Conservation (phyloP, 352 stramenopile genomes). For the Globisporangium acanthophoron region DNA sequence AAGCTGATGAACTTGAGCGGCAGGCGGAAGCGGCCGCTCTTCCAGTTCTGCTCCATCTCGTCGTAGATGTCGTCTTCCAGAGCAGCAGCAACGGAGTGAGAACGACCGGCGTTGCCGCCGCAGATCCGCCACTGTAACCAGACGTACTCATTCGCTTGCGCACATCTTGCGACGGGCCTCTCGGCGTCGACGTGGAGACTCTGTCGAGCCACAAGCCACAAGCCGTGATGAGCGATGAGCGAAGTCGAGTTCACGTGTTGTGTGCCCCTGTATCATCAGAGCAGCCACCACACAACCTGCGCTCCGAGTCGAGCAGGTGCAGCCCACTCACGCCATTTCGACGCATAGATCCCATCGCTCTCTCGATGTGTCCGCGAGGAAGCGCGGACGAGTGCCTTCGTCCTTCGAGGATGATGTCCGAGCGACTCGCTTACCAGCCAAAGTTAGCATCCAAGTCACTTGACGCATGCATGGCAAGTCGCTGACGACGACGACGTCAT, state of each 20-base stretch:
- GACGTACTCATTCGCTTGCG: conserved; percentile 39
- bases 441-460: too few species aligned
- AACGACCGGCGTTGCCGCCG: not conserved
- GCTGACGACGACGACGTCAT: too few species aligned
- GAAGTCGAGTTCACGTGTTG: not conserved
- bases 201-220: conserved; percentile 2
- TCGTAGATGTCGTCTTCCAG: conserved; percentile 51
- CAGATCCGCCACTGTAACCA: not conserved
- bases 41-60: conserved; percentile 55
- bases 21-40: conserved; percentile 41
- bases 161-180: conserved; percentile 27
- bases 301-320: not conserved
- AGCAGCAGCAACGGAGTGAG: not conserved
- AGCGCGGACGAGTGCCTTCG: too few species aligned
- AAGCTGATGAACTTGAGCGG: conserved; percentile 69
- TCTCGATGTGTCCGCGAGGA: not conserved
- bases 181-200: conserved; percentile 1
- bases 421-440: too few species aligned
- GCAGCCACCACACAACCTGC: not conserved
- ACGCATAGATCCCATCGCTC: not conserved
- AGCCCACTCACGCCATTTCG: not conserved
- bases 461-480: too few species aligned
- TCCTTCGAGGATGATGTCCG: too few species aligned
- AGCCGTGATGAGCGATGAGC: not conserved
- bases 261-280: not conserved